Evolutionary conservation across 331 rosid genomes (phyloP), one percentile per base, ranked within the genome.

Genomic region (Malus hybrid): DNA sequence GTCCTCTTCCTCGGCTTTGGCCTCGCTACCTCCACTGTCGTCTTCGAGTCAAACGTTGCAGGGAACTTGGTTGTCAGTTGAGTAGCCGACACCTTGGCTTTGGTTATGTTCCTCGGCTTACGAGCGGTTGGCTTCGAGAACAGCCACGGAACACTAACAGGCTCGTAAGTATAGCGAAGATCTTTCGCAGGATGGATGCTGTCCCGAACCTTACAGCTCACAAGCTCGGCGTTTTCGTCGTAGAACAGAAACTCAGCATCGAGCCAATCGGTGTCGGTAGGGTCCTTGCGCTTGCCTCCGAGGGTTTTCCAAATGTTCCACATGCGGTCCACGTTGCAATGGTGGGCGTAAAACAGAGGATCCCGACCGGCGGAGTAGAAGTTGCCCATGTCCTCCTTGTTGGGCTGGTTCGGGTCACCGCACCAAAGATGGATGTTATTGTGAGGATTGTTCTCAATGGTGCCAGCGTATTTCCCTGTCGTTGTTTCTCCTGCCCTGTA

Each of bases 351-450:
- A 55, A 93, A 93, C 26, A 93, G 79, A 2, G 98, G 98, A 58
- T 93, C 98, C 15, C 97, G 76, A 1, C 84, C 97, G 1, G 98
- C 91, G 0, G 98, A 77, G 74, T 89, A 93, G 74, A 93, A 89
- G 62, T 60, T 14, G 5, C 75, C 39, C 82, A 78, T 78, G 50
- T 78, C 67, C 28, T 78, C 82, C 7, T 73, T 48, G 6, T 53
- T 12, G 0, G 28, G 9, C 44, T 66, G 62, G 9, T 20, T 15
- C 5, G 75, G 66, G 20, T 72, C 63, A 0, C 82, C 82, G 2
- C 50, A 5, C 73, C 66, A 66, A 1, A 64, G 19, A 15, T 78
- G 82, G 33, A 78, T 53, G 16, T 53, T 50, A 4, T 57, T 63
- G 33, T 78, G 82, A 0, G 82, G 82, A 19, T 15, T 72, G 6